Evolutionary conservation across 1,139 yeast genomes (phyloP), one percentile per base, ranked within the genome.

Genomic region (Cylindricascospora bacillispora): DNA sequence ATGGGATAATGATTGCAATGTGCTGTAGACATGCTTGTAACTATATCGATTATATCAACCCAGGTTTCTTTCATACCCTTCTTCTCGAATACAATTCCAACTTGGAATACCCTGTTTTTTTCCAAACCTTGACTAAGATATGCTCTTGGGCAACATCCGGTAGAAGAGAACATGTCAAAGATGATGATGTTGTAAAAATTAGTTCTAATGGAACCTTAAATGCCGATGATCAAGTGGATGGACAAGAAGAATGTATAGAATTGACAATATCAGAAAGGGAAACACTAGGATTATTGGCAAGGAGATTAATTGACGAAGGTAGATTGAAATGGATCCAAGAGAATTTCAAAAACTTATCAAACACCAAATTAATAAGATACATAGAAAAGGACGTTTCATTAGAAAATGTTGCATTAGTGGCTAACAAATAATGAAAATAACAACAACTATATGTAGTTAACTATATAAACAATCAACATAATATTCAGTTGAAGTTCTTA

Each of bases 61-160:
- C 36, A 26, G 42, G 43, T 4, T 72, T 48, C 35, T 60, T 75
- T 24, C 43, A 49, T 6, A 59, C 18, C 36, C 63, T 54, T 39
- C 37, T 62, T 13, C 25, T 30, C 19, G 39, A 44, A 21, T 39
- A 49, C 22, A 28, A 28, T n/a, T 41, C 49, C 0, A 42, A 35
- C 15, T 30, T 45, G 17, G 29, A 41, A 33, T 45, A 42, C 33
- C 18, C 47, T 27, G 15, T 39, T 26, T 30, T 59, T 40, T 80
- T 83, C 44, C 50, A 50, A 4, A 63, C 65, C 7, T 52, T 83
- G 31, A 67, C 67, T 35, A 76, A 71, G 47, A 62, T 80, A 53
- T 80, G 77, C 6, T 74, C 94, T 2, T 85, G 95, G 94, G 94
- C 93, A 0, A 81, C 86, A 1, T 72, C 76, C 43, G 93, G 93